Evolutionary conservation across 129 eudicot genomes (phyloP), one percentile per base, ranked within the genome.

Genomic region (Pulicaria dysenterica): DNA sequence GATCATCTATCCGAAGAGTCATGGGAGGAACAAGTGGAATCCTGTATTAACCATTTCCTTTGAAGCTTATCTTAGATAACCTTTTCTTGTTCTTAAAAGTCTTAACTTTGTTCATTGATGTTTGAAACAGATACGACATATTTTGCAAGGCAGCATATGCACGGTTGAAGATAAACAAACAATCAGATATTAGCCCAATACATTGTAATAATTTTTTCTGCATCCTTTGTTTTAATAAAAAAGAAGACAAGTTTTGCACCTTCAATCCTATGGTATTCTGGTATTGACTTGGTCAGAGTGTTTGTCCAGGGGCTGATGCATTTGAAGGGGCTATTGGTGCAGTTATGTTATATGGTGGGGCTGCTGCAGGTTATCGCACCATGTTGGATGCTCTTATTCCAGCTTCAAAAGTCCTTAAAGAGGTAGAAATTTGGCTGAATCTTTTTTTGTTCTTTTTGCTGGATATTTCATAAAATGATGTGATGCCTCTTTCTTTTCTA

Each of bases 1-100:
- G 96, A 79, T 62, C 92, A 61, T 90, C 99, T 69, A 79, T 94
- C 80, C 83, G 96, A 84, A 90, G 95, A 79, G 93, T 84, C 77
- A 94, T 94, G 99, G 97, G 99, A 79, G 99, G 99, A 81, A 94
- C 99, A 58, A 94, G 99, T 77, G 99, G 99, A 48, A 86, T 94
- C 79, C 77, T 94, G 97, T 94, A 82, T 54, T 66, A 37, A 11
- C 43, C 64, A 14, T 51, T 42, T 37, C 15, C 81, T 36, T 34
- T 47, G 1, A 36, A 58, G 38, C 59, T 45, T 48, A n/a, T 64
- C 34, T 64, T 62, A 17, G 47, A 39, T 67, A 57, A 38, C 5
- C 10, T 64, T 47, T 38, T 40, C 19, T 37, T 63, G 38, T 61
- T 14, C 8, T 62, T 73, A 31, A 8, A 45, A 14, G 16, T 9